Percentiles rank a stretch among this genome's conserved stretches.
Conservation (phyloP, 768 basidiomycete genomes). For the Auricularia heimuer region DNA sequence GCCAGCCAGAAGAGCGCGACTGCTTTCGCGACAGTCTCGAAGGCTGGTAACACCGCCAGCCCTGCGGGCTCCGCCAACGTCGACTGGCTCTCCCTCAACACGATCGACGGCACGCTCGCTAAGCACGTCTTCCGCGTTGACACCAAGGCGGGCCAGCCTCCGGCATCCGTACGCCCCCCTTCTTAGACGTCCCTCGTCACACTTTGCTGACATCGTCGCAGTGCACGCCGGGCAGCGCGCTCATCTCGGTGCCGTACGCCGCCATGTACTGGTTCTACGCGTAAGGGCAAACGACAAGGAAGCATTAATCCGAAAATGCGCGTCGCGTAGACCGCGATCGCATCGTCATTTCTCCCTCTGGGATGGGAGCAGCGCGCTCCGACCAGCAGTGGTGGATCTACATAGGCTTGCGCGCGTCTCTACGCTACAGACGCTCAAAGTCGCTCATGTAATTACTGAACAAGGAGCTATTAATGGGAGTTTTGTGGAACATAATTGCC, state of each 20-base stretch:
- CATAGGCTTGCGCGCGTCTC: too few relatives aligned
- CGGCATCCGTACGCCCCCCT: constrained; percentile 30
- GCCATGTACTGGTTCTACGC: constrained; percentile 37
- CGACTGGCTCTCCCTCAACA: constrained; percentile 45
- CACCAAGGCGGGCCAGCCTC: constrained; percentile 46
- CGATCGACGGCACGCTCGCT: constrained; percentile 39
- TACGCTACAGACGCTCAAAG: too few relatives aligned
- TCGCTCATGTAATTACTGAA: too few relatives aligned
- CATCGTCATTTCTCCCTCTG: too few relatives aligned
- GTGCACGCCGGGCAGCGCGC: constrained; percentile 28
- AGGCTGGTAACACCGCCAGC: constrained; percentile 30
- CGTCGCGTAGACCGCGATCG: too few relatives aligned
- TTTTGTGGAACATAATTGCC: too few relatives aligned
- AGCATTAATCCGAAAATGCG: too few relatives aligned
- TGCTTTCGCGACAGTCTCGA: constrained; percentile 41
- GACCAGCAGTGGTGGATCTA: too few relatives aligned
- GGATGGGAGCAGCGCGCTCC: too few relatives aligned
- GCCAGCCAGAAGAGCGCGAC: constrained; percentile 22
- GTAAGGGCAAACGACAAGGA: background rate
- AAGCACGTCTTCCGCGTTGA: constrained; percentile 40
- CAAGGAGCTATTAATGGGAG: too few relatives aligned
- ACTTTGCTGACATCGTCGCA: constrained; percentile 5
- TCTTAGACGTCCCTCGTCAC: background rate
- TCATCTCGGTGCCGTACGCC: constrained; percentile 40
- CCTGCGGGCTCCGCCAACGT: constrained; percentile 36